Evolutionary conservation across 192 early-diverging fungal genomes (phyloP), one percentile per base, ranked within the genome.

Genomic region (Entomortierella chlamydospora): DNA sequence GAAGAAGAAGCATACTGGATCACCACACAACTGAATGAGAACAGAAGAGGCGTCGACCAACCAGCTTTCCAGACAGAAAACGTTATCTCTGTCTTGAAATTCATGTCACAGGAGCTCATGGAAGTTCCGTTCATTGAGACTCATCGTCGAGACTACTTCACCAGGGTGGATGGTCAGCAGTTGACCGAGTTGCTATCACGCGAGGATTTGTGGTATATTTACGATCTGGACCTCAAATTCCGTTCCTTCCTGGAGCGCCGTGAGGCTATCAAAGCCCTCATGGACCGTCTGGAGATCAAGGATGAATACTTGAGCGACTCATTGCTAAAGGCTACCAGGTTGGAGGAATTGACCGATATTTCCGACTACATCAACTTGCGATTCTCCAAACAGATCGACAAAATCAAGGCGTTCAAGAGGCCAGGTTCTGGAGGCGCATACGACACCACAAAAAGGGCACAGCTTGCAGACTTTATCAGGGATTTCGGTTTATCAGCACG

Each of bases 121-220:
- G 98, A 99, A 76, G 95, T 99, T 28, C 98, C 98, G 10, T 98
- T 93, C 72, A 94, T 99, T 64, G 83, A 88, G 37, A 86, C 86
- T 15, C 95, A 98, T 70, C 88, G 95, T 45, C 91, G 93, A 56
- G 97, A 99, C 74, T 92, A 95, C 66, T 91, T 94, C 68, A 89
- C 91, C n/a, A 70, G 57, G 3, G 73, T 77, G 13, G 69, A 73
- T 11, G 82, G 82, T 17, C 71, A 74, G 12, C 55, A 67, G 57
- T 61, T 70, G 26, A 74, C 81, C 15, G 91, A 93, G 23, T 87
- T 90, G 42, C 82, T 95, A 31, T 85, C 88, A 1, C 70, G 85
- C 1, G 85, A 85, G 18, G 94, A 97, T 83, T 72, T 98, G 41
- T 98, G 97, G 97, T 85, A 87, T 43, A 92, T 98, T 37, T 92